A percentile compares a stretch with the other conserved stretches of the same genome.
Conservation (phyloP, 2,329 filamentous ascomycete species). For the Beauveria brongniartii region DNA sequence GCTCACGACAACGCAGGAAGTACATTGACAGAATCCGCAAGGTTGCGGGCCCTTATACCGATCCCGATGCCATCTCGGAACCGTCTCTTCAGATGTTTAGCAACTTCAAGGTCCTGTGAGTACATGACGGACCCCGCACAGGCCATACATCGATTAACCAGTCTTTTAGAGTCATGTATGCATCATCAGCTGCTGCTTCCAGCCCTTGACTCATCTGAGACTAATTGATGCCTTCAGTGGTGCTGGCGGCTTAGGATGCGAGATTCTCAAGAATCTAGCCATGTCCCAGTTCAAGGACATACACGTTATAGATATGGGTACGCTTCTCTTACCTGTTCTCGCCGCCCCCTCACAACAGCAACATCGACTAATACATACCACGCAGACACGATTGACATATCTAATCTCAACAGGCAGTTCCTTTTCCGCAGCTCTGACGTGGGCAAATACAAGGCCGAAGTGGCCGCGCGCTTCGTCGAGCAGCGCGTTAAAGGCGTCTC, state of each 20-base stretch:
- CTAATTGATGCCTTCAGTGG: slow-evolving; percentile 49
- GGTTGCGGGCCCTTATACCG: slow-evolving; percentile 72
- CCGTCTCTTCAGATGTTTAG: slow-evolving; percentile 52
- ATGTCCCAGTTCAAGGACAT: slow-evolving; percentile 94
- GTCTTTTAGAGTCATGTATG: slow-evolving; percentile 41
- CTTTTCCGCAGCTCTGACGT: slow-evolving; percentile 89
- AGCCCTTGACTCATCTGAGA: slow-evolving; percentile 1
- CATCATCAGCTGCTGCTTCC: slow-evolving; percentile 15
- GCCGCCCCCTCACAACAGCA: not conserved
- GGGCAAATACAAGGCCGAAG: slow-evolving; percentile 86
- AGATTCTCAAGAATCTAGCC: slow-evolving; percentile 93
- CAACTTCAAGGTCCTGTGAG: slow-evolving; percentile 67
- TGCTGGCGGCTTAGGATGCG: slow-evolving; percentile 88
- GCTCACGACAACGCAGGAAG: slow-evolving; percentile 47
- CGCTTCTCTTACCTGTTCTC: slow-evolving; percentile 15
- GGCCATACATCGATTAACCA: slow-evolving; percentile 4
- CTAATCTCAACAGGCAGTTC: slow-evolving; percentile 95
- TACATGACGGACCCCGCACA: slow-evolving; percentile 10
- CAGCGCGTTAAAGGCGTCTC: slow-evolving; percentile 80
- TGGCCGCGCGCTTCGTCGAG: slow-evolving; percentile 87
- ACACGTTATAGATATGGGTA: slow-evolving; percentile 98
- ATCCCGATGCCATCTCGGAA: slow-evolving; percentile 47
- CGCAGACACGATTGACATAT: slow-evolving; percentile 92
- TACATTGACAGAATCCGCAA: slow-evolving; percentile 76
- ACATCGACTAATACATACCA: slow-evolving; percentile 6